Percentiles rank a stretch among this genome's conserved stretches.
Evolutionary conservation across 1,139 yeast genomes (phyloP).

Genomic region (Geotrichum phurueaensis): DNA sequence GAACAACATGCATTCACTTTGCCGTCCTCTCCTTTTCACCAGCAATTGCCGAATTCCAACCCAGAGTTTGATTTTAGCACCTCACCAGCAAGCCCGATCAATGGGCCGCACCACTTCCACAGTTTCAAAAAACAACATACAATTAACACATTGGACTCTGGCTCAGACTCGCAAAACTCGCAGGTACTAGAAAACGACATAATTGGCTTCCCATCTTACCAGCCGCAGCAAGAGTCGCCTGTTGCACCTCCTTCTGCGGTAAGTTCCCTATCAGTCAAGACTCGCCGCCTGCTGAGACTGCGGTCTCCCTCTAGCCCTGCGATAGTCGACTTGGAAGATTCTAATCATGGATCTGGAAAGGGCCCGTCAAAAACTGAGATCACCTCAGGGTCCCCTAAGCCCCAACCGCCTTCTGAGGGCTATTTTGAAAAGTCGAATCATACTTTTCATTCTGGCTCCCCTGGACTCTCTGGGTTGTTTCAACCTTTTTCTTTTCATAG

Average conservation of each 20-base stretch:
- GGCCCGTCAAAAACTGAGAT: not conserved
- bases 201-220: constrained; percentile 10
- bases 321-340: constrained; percentile 15
- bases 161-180: not conserved
- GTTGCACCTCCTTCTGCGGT: not conserved
- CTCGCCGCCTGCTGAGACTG: constrained; percentile 32
- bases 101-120: not conserved
- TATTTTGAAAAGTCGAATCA: constrained; percentile 35
- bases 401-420: constrained; percentile 31
- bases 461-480: constrained; percentile 27
- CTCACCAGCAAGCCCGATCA: not conserved
- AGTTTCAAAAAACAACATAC: constrained; percentile 2
- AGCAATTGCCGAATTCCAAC: not conserved
- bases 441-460: constrained; percentile 53
- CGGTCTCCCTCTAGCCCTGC: constrained; percentile 39
- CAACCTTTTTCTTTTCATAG: constrained; percentile 22
- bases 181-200: constrained; percentile 14
- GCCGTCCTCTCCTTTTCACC: not conserved
- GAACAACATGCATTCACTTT: not conserved
- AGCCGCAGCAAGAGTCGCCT: not conserved
- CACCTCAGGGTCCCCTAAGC: not conserved
- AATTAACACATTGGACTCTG: not conserved
- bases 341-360: not conserved
- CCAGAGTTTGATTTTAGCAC: not conserved
- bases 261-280: constrained; percentile 11